Evolutionary conservation across 345 rosid species (phyloP).

Genomic region (Viola odorata): DNA sequence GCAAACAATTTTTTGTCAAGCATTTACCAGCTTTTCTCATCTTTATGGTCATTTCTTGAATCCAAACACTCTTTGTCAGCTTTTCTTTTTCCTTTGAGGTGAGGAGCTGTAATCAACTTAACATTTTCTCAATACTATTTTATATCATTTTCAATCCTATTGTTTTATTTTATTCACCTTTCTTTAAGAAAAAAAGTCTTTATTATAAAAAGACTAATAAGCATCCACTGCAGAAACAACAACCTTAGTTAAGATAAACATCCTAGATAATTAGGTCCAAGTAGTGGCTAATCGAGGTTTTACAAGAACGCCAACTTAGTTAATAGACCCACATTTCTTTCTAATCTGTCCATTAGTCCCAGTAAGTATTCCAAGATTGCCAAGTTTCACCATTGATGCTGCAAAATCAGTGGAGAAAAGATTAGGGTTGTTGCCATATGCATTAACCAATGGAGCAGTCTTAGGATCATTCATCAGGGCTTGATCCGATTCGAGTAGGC

Average conservation of each 20-base stretch:
- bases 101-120: neutral
- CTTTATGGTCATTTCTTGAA: constrained; percentile 1
- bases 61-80: constrained; percentile 18
- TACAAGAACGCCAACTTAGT: neutral
- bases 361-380: constrained; percentile 52
- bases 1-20: constrained; percentile 10
- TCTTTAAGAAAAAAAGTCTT: too few species aligned
- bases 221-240: too few species aligned
- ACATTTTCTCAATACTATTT: neutral
- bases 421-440: constrained; percentile 43
- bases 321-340: constrained; percentile 45
- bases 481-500: constrained; percentile 74
- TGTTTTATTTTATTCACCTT: too few species aligned
- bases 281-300: too few species aligned
- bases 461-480: constrained; percentile 43
- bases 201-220: too few species aligned
- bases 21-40: constrained; percentile 19
- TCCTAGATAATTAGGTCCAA: too few species aligned
- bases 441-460: constrained; percentile 45
- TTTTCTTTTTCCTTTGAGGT: constrained; percentile 9
- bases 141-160: neutral
- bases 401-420: constrained; percentile 56
- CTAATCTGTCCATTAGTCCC: constrained; percentile 63
- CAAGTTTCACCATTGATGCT: constrained; percentile 64
- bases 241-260: too few species aligned